phyloP scores from a whole-genome alignment of 768 basidiomycete species.

The Gloeopeniophorella convolvens region DNA sequence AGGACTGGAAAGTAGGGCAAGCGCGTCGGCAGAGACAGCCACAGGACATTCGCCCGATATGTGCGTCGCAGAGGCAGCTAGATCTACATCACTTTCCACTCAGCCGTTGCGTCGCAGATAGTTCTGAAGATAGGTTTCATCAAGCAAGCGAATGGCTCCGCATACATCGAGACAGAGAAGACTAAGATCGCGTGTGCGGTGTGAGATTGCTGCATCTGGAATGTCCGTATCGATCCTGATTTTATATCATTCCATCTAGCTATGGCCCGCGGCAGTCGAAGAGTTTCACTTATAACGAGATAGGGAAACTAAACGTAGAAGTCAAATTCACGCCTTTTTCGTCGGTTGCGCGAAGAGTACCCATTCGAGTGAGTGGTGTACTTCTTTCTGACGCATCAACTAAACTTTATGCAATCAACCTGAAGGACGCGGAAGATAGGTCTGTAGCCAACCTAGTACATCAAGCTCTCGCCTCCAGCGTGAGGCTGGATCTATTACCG shows the following conservation, averaged over 20 bases:
- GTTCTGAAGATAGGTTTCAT: constrained; percentile 88
- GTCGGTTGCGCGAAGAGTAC: constrained; percentile 66
- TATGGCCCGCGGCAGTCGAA: constrained; percentile 85
- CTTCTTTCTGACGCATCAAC: constrained; percentile 2
- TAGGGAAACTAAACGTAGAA: constrained; percentile 86
- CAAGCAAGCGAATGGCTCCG: constrained; percentile 91
- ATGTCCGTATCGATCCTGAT: constrained; percentile 30
- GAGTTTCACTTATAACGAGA: constrained; percentile 75
- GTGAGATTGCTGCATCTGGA: constrained; percentile 35
- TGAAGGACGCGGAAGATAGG: constrained; percentile 90
- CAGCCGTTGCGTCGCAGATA: constrained; percentile 29
- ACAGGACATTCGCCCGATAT: constrained; percentile 77
- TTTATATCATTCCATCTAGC: constrained; percentile 30
- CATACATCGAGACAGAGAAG: constrained; percentile 88
- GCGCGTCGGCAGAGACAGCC: constrained; percentile 46
- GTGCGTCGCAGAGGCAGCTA: constrained; percentile 38
- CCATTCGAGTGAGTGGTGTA: constrained; percentile 63
- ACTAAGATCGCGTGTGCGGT: constrained; percentile 96
- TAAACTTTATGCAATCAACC: constrained; percentile 2
- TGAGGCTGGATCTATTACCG: constrained; percentile 85
- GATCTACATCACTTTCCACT: constrained; percentile 1
- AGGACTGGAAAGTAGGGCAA: constrained; percentile 30
- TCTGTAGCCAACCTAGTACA: constrained; percentile 77
- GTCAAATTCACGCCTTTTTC: constrained; percentile 97
- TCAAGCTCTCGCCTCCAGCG: constrained; percentile 76